Evolutionary conservation across 2,329 filamentous ascomycete genomes (phyloP).

Genomic region (Sarocladium strictum): DNA sequence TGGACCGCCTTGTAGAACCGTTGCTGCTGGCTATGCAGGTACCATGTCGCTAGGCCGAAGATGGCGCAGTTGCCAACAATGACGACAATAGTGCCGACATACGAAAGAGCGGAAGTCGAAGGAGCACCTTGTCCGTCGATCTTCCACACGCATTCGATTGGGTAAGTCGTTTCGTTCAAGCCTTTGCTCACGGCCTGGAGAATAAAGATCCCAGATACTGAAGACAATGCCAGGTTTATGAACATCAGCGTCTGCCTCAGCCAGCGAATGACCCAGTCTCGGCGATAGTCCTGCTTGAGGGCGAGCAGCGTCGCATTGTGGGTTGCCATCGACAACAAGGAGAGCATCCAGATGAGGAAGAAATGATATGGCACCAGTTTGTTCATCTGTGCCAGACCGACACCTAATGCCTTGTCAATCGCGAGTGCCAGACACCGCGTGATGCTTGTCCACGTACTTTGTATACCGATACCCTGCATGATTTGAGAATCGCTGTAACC

Average conservation of each 20-base stretch:
- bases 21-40: slow-evolving; percentile 51
- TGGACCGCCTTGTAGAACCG: slow-evolving; percentile 50
- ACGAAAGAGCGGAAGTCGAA: slow-evolving; percentile 39
- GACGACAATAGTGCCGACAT: slow-evolving; percentile 54
- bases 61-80: slow-evolving; percentile 53
- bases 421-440: background rate
- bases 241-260: slow-evolving; percentile 61
- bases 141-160: slow-evolving; percentile 57
- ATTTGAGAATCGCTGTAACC: slow-evolving; percentile 65
- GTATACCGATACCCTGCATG: slow-evolving; percentile 63
- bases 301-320: slow-evolving; percentile 61
- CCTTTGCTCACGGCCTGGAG: slow-evolving; percentile 47
- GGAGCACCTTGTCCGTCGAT: slow-evolving; percentile 29
- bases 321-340: slow-evolving; percentile 57
- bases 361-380: slow-evolving; percentile 62
- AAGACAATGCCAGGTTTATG: slow-evolving; percentile 54
- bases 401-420: slow-evolving; percentile 17
- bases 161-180: slow-evolving; percentile 45
- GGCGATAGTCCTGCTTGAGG: slow-evolving; percentile 58
- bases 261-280: slow-evolving; percentile 63
- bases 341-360: slow-evolving; percentile 65
- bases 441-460: slow-evolving; percentile 29
- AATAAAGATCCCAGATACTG: slow-evolving; percentile 50
- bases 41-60: slow-evolving; percentile 57
- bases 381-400: slow-evolving; percentile 54